Conservation (phyloP, 1,284 basidiomycete species). For the Schizopora paradoxa region DNA sequence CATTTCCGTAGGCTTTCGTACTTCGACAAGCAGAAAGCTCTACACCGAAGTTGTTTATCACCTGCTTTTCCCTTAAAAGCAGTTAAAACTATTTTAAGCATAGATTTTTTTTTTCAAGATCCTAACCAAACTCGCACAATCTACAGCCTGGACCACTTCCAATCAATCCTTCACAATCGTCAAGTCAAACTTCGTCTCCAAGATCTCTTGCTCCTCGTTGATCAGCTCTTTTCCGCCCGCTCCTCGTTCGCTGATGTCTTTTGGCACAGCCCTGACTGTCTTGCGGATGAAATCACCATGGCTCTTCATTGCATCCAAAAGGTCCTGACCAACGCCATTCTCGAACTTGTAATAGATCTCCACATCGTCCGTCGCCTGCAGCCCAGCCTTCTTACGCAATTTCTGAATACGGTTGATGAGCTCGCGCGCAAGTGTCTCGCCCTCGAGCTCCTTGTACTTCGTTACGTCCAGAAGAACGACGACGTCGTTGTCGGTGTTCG, state of each 20-base stretch:
- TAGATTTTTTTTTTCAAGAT: too few relatives aligned
- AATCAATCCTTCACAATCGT: constrained; percentile 46
- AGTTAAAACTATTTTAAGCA: too few relatives aligned
- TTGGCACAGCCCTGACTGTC: constrained; percentile 73
- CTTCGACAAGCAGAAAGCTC: background rate
- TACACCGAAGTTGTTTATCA: too few relatives aligned
- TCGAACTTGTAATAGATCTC: constrained; percentile 86
- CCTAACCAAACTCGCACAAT: too few relatives aligned
- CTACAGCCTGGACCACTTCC: too few relatives aligned
- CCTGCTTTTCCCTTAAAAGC: too few relatives aligned
- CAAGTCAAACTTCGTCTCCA: constrained; percentile 75
- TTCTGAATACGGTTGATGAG: constrained; percentile 94
- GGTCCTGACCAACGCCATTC: constrained; percentile 57
- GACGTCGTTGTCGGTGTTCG: constrained; percentile 91
- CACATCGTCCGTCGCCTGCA: constrained; percentile 94
- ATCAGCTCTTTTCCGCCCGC: constrained; percentile 50
- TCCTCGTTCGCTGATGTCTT: constrained; percentile 50
- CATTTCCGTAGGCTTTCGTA: constrained; percentile 6
- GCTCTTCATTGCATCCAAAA: constrained; percentile 67
- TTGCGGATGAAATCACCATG: constrained; percentile 72
- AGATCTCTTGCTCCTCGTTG: constrained; percentile 86
- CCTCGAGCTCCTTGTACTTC: constrained; percentile 81
- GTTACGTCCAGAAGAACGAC: constrained; percentile 90
- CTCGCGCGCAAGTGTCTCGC: constrained; percentile 87
- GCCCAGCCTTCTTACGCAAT: constrained; percentile 90